A percentile compares a stretch with the other conserved stretches of the same genome.
Evolutionary conservation across 257 asterid species (phyloP).

Genomic region (Apocynum venetum): DNA sequence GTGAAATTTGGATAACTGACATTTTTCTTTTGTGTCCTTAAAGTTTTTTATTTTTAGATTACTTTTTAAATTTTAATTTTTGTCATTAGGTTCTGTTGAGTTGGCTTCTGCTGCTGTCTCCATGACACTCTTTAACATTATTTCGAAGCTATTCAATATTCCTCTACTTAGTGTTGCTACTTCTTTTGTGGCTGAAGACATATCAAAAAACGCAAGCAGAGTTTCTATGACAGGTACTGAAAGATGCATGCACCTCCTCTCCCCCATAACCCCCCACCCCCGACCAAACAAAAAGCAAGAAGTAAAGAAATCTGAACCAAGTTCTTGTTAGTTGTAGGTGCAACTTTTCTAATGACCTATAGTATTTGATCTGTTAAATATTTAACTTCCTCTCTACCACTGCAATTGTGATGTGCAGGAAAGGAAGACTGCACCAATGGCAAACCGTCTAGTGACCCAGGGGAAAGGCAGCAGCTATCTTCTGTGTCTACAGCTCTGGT

Average conservation of each 20-base stretch:
- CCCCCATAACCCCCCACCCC: not conserved
- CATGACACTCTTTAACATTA: conserved; percentile 71
- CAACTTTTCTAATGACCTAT: not conserved
- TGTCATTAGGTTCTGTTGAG: conserved; percentile 65
- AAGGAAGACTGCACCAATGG: conserved; percentile 22
- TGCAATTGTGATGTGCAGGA: conserved; percentile 21
- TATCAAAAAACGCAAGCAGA: conserved; percentile 58
- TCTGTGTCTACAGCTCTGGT: conserved; percentile 91
- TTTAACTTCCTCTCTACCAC: not conserved
- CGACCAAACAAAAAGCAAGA: not conserved
- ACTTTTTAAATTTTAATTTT: conserved; percentile 2
- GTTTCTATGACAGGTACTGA: conserved; percentile 47
- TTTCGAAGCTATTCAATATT: conserved; percentile 82
- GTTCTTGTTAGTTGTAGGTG: not conserved
- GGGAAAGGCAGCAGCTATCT: conserved; percentile 62
- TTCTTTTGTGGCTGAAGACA: conserved; percentile 94
- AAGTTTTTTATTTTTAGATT: not conserved
- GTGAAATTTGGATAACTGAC: not conserved
- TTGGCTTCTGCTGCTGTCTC: conserved; percentile 98
- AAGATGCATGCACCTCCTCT: not conserved
- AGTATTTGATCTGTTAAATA: not conserved
- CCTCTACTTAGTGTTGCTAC: conserved; percentile 95
- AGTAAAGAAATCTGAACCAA: not conserved
- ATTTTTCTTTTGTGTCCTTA: not conserved
- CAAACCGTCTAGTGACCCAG: conserved; percentile 23